Evolutionary conservation across 345 rosid species (phyloP), one percentile per base, ranked within the genome.

Genomic region (Triadica sebifera): DNA sequence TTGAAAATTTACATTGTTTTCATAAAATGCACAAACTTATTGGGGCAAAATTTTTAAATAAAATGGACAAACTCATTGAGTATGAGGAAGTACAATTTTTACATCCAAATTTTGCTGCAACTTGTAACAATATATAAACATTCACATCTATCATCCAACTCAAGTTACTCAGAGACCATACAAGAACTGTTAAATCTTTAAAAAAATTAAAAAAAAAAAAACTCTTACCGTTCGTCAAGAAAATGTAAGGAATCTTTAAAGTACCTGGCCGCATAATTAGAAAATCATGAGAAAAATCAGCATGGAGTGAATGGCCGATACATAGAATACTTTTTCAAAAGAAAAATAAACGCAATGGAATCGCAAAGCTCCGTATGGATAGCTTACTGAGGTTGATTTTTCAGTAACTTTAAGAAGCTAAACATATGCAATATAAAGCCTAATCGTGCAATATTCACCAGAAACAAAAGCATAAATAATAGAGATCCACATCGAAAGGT

Each of bases 151-250:
- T 55, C 9, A 59, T 59, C 63, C 25, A 19, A 55, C 24, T n/a
- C 5, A 55, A 17, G 24, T 17, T 17, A 55, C 24, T 19, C 22
- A n/a, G 59, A 55, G 24, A 55, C 25, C 6, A 6, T 51, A 55
- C 8, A 19, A 55, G 20, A 5, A 11, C n/a, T n/a, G n/a, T n/a
- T n/a, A n/a, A n/a, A n/a, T 34, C 5, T 20, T 34, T 15, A 24
- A 59, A 22, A 25, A 6, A 4, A 20, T 45, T 25, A 10, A 37
- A 43, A 56, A n/a, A 72, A 34, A 59, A 8, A 65, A 8, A 29
- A 59, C 41, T 69, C 93, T 85, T 76, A 85, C 96, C 94, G 81
- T 94, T 92, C 58, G 96, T 92, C 79, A 91, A 81, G 85, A 94
- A 89, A 57, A 87, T 76, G 74, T 85, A 90, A 61, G 98, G 98